Evolutionary conservation across 1,284 basidiomycete species (phyloP).

Genomic region (Fomitopsis pinicola): DNA sequence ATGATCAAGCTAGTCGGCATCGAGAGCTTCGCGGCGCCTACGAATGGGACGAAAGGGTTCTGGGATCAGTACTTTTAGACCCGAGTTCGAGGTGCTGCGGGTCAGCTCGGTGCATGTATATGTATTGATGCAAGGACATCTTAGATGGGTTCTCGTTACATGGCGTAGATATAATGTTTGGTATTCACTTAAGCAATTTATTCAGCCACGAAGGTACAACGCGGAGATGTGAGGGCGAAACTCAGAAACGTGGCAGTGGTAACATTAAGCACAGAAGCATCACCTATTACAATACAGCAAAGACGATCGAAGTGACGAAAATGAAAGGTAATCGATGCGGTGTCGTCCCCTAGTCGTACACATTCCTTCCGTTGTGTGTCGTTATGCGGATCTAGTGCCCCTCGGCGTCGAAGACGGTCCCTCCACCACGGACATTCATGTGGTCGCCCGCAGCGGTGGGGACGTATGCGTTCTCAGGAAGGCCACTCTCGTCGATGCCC

Average conservation of each 20-base stretch:
- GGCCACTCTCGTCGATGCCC: constrained; percentile 71
- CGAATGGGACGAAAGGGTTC: constrained; percentile 76
- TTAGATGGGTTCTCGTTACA: not conserved
- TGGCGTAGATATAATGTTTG: not conserved
- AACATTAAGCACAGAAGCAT: not conserved
- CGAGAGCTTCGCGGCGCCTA: constrained; percentile 50
- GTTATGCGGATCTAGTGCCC: constrained; percentile 17
- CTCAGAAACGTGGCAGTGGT: not conserved
- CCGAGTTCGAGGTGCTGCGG: too few species aligned
- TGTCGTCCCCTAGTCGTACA: not conserved
- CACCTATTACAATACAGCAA: not conserved
- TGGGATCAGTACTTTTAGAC: constrained; percentile 70
- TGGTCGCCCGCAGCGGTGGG: constrained; percentile 65
- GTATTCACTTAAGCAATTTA: not conserved
- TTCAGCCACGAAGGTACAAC: not conserved
- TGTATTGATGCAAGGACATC: not conserved
- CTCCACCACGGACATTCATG: constrained; percentile 38
- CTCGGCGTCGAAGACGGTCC: constrained; percentile 71
- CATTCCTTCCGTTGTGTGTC: not conserved
- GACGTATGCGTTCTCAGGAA: constrained; percentile 81
- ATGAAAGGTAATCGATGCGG: not conserved
- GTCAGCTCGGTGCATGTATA: not conserved
- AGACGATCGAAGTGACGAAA: not conserved
- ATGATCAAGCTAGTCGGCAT: constrained; percentile 74
- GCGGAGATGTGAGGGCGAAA: not conserved